A percentile compares a stretch with the other conserved stretches of the same genome.
These are phyloP conservation scores for Fusarium sp. DNA, from an alignment of 2,329 filamentous ascomycete genomes.

Conservation along the genomic window DNA sequence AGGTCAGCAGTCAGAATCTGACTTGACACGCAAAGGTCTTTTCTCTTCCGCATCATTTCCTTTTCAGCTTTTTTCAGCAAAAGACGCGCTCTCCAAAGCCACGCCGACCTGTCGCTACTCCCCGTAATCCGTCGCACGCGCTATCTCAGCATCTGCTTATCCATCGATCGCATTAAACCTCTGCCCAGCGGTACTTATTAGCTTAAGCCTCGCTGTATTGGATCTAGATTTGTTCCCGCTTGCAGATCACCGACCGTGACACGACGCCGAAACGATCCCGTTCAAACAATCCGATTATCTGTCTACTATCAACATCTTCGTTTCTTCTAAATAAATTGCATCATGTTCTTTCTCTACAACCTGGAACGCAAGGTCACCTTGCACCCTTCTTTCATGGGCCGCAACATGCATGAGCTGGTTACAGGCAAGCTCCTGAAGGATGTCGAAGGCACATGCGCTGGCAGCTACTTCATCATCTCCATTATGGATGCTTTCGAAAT, in stretches of 20 bases:
- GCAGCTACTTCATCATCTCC: constrained; percentile 96
- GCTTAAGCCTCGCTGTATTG: not conserved
- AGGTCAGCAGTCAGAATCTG: constrained; percentile 36
- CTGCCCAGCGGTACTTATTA: not conserved
- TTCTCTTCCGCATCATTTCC: constrained; percentile 4
- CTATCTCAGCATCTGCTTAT: constrained; percentile 5
- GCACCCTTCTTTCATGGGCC: constrained; percentile 96
- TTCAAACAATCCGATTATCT: constrained; percentile 7
- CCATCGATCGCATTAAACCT: constrained; percentile 20
- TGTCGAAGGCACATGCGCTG: constrained; percentile 94
- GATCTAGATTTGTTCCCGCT: not conserved
- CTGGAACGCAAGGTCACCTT: constrained; percentile 94
- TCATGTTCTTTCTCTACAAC: constrained; percentile 98
- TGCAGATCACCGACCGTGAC: not conserved
- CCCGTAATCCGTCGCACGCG: constrained; percentile 12
- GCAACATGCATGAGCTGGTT: constrained; percentile 91
- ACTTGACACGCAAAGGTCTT: constrained; percentile 32
- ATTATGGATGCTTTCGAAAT: constrained; percentile 98
- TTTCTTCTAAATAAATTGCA: constrained; percentile 16
- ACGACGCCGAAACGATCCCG: not conserved
- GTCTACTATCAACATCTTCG: constrained; percentile 17
- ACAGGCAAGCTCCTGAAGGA: constrained; percentile 90
- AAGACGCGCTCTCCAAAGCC: not conserved
- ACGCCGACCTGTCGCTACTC: constrained; percentile 14
- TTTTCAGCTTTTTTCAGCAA: constrained; percentile 8